These are phyloP conservation scores for Lipomyces oligophaga DNA, from an alignment of 805 yeast species.

Conservation along the genomic window DNA sequence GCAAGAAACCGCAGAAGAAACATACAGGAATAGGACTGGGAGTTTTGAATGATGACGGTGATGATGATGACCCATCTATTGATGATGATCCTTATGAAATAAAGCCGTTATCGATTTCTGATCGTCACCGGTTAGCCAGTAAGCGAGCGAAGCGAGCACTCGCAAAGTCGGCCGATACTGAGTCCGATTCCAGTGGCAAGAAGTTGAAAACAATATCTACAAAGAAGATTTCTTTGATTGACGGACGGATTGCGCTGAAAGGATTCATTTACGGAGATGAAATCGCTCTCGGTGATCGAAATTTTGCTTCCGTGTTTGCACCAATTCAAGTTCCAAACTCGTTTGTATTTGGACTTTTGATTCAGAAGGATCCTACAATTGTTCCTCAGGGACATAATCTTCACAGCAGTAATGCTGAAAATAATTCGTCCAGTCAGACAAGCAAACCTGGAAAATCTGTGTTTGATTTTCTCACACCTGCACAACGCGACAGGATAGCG, in stretches of 20 bases:
- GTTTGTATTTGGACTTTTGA: conserved; percentile 11
- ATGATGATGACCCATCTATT: conserved; percentile 29
- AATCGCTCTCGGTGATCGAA: too few relatives aligned
- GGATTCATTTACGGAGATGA: conserved; percentile 11
- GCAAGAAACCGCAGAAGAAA: too few relatives aligned
- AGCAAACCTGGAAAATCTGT: conserved; percentile 29
- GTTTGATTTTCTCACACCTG: conserved; percentile 30
- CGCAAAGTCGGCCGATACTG: background rate
- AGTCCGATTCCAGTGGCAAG: background rate
- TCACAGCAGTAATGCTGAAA: background rate
- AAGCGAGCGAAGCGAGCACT: background rate
- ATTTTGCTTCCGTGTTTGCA: conserved; percentile 2
- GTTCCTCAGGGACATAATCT: conserved; percentile 5
- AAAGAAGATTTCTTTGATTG: background rate
- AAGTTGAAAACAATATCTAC: background rate
- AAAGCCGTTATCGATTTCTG: conserved; percentile 17
- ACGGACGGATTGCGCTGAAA: conserved; percentile 23
- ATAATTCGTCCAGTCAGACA: background rate
- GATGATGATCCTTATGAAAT: conserved; percentile 27
- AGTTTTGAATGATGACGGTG: conserved; percentile 30
- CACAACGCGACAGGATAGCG: conserved; percentile 24
- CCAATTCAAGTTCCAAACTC: conserved; percentile 18
- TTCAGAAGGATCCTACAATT: conserved; percentile 12
- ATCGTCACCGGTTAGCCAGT: conserved; percentile 9
- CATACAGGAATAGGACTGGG: conserved; percentile 27